phyloP scores from a whole-genome alignment of 371 early-diverging fungal species.

The Apophysomyces elegans region DNA sequence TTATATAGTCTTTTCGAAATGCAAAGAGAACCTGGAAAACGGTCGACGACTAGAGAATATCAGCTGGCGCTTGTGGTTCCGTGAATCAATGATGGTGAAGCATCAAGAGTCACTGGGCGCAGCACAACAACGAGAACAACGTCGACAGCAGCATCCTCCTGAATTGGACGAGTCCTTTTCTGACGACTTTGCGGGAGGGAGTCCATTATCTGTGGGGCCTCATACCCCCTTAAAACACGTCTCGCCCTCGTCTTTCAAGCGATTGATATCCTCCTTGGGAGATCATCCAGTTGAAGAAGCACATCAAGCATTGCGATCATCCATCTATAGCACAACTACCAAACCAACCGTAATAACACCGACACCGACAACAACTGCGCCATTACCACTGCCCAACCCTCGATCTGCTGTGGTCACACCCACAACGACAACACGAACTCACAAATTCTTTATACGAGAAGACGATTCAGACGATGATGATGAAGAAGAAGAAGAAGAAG shows the following conservation, averaged over 20 bases:
- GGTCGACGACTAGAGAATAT: constrained; percentile 54
- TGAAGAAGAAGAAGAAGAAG: constrained; percentile 12
- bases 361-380: constrained; percentile 4
- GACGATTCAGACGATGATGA: constrained; percentile 27
- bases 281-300: constrained; percentile 7
- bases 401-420: no score
- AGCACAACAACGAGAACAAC: no score
- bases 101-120: constrained; percentile 13
- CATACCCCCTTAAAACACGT: constrained; percentile 32
- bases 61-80: constrained; percentile 45
- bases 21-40: constrained; percentile 51
- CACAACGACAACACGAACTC: constrained; percentile 3
- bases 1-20: constrained; percentile 38
- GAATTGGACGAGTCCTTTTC: constrained; percentile 11
- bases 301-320: not conserved
- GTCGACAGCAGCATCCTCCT: not conserved
- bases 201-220: constrained; percentile 11
- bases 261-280: constrained; percentile 35
- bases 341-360: not conserved
- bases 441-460: constrained; percentile 32
- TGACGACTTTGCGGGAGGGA: constrained; percentile 13
- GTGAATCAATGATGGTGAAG: constrained; percentile 19
- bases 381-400: not conserved
- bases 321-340: not conserved
- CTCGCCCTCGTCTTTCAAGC: constrained; percentile 41